phyloP scores from a whole-genome alignment of 23 red algal genomes.

The Gracilaria gracilis region DNA sequence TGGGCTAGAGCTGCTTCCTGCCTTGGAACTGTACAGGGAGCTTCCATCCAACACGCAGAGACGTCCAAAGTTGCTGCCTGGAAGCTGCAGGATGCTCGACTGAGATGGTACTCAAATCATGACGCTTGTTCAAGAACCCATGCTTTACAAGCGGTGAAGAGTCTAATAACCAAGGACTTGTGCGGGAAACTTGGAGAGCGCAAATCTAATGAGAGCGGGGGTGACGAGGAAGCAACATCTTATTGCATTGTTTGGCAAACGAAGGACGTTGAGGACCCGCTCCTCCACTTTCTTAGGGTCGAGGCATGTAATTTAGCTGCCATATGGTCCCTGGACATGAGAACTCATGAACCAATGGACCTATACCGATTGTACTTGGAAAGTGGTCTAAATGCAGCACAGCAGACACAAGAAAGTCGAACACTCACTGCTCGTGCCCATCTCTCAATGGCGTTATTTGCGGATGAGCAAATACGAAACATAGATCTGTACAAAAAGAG shows the following conservation, averaged over 20 bases:
- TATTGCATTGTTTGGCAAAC: background rate
- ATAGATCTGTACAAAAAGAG: slow-evolving; percentile 53
- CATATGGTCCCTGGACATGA: slow-evolving; percentile 72
- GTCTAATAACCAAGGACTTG: slow-evolving; percentile 32
- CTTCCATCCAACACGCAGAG: slow-evolving; percentile 28
- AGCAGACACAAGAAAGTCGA: slow-evolving; percentile 17
- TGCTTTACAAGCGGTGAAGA: slow-evolving; percentile 41
- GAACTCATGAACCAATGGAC: slow-evolving; percentile 58
- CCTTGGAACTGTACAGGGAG: slow-evolving; percentile 30
- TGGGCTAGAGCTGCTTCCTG: slow-evolving; percentile 69
- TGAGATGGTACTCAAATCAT: slow-evolving; percentile 56
- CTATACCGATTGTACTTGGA: slow-evolving; percentile 63
- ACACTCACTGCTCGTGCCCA: slow-evolving; percentile 30
- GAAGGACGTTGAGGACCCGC: background rate
- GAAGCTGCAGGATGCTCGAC: slow-evolving; percentile 59
- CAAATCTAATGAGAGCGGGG: background rate
- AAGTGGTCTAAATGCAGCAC: slow-evolving; percentile 37
- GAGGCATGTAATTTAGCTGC: slow-evolving; percentile 75
- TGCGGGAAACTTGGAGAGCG: background rate
- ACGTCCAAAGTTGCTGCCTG: slow-evolving; percentile 19
- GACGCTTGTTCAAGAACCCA: slow-evolving; percentile 36
- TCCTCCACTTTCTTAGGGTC: slow-evolving; percentile 46
- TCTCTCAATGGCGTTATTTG: slow-evolving; percentile 71
- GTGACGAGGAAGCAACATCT: background rate
- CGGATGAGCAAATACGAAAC: slow-evolving; percentile 59